Evolutionary conservation across 164 flowering plant genomes (phyloP).

Genomic region (Aristolochia contorta): DNA sequence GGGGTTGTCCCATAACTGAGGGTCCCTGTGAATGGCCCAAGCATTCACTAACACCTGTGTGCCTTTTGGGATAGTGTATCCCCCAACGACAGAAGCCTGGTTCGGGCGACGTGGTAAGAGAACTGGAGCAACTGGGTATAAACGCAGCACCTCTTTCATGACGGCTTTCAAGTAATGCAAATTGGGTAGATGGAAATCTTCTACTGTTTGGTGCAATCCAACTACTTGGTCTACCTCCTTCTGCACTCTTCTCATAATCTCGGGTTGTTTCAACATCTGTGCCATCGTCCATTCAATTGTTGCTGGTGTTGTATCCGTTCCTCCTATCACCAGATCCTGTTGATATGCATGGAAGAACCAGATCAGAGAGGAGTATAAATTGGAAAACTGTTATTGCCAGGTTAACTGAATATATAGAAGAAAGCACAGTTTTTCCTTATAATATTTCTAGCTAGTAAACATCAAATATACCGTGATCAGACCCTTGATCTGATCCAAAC

Average conservation of each 20-base stretch:
- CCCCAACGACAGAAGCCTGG: constrained; percentile 6
- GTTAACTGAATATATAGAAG: too few relatives aligned
- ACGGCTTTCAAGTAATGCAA: constrained; percentile 10
- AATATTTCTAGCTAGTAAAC: too few relatives aligned
- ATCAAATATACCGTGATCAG: constrained; percentile 33
- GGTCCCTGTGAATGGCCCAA: too few relatives aligned
- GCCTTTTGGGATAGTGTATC: too few relatives aligned
- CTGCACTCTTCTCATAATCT: constrained; percentile 18
- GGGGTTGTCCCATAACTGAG: too few relatives aligned
- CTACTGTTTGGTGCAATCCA: too few relatives aligned
- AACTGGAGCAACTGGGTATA: constrained; percentile 10
- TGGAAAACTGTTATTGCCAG: too few relatives aligned
- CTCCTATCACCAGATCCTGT: constrained; percentile 34
- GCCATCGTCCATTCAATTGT: constrained; percentile 31
- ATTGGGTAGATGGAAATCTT: constrained; percentile 7
- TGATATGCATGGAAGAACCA: too few relatives aligned
- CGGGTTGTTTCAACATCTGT: constrained; percentile 21
- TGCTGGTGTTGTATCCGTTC: constrained; percentile 29
- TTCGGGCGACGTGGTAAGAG: constrained; percentile 10
- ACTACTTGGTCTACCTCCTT: constrained; percentile 21
- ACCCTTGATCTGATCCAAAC: constrained; percentile 24
- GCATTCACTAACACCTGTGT: too few relatives aligned
- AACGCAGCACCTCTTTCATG: constrained; percentile 12
- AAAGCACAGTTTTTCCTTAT: too few relatives aligned
- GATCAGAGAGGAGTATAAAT: too few relatives aligned